Evolutionary conservation across 345 rosid genomes (phyloP).

Genomic region (Rhodamnia rubescens): DNA sequence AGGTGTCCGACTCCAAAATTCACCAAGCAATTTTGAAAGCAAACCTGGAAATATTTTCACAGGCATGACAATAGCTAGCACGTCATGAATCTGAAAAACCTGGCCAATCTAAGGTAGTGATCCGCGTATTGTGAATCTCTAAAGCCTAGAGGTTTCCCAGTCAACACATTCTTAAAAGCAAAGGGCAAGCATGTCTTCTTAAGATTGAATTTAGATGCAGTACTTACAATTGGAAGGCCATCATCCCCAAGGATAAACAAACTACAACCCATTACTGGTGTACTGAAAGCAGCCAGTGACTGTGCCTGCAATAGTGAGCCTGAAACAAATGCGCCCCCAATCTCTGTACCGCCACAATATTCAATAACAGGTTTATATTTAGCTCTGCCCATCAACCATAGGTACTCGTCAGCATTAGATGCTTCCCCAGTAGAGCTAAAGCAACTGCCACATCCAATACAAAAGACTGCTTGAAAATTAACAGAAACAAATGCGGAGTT

Average conservation of each 20-base stretch:
- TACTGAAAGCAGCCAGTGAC: conserved; percentile 89
- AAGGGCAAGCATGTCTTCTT: neutral
- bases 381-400: conserved; percentile 97
- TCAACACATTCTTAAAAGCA: neutral
- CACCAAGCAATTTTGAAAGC: neutral
- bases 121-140: neutral
- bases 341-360: conserved; percentile 97
- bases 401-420: conserved; percentile 80
- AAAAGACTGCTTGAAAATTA: conserved; percentile 1
- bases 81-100: neutral
- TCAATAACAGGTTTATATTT: conserved; percentile 82
- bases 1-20: neutral
- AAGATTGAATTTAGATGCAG: neutral
- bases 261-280: conserved; percentile 86
- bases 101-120: neutral
- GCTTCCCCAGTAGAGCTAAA: conserved; percentile 99
- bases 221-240: conserved; percentile 67
- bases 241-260: conserved; percentile 69
- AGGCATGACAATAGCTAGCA: neutral
- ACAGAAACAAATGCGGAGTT: neutral
- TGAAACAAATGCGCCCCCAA: conserved; percentile 75
- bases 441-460: conserved; percentile 44
- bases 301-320: conserved; percentile 88
- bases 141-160: neutral
- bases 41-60: neutral